These are phyloP conservation scores for Tulasnella sp. DNA, from an alignment of 768 basidiomycete species.

Conservation along the genomic window DNA sequence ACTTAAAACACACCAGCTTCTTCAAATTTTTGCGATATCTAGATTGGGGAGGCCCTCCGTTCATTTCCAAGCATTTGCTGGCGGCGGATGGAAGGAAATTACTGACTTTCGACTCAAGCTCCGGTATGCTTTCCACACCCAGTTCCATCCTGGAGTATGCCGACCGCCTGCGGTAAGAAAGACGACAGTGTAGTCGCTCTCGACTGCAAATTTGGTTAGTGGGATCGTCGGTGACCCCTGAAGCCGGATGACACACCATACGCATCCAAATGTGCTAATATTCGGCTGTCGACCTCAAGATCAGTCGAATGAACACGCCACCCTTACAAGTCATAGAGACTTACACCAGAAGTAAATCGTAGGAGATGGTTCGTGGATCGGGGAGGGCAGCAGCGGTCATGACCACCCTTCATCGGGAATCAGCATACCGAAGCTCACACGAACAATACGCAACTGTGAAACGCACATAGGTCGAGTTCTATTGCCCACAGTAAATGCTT, in stretches of 20 bases:
- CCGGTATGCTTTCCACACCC: slow-evolving; percentile 88
- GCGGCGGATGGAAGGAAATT: background rate
- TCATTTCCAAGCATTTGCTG: background rate
- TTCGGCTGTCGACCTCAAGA: slow-evolving; percentile 48
- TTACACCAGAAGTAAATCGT: slow-evolving; percentile 71
- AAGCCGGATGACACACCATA: slow-evolving; percentile 52
- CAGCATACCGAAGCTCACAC: background rate
- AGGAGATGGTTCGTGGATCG: slow-evolving; percentile 69
- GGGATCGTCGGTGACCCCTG: background rate
- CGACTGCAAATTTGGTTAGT: slow-evolving; percentile 50
- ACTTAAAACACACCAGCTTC: slow-evolving; percentile 53
- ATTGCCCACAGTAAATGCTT: slow-evolving; percentile 21
- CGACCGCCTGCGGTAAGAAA: slow-evolving; percentile 78
- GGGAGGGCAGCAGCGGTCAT: slow-evolving; percentile 78
- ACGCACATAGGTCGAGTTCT: slow-evolving; percentile 84
- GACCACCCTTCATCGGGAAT: slow-evolving; percentile 58
- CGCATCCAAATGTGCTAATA: slow-evolving; percentile 72
- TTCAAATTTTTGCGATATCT: slow-evolving; percentile 82
- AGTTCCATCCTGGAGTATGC: slow-evolving; percentile 77
- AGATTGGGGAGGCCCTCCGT: background rate
- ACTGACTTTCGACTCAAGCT: slow-evolving; percentile 60
- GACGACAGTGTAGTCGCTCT: slow-evolving; percentile 77
- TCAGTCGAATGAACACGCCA: background rate
- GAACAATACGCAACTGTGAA: slow-evolving; percentile 22
- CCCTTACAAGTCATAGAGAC: slow-evolving; percentile 33